Percentiles rank a stretch among this genome's conserved stretches.
These are phyloP conservation scores for Byssoonygena ceratinophila DNA, from an alignment of 2,329 filamentous ascomycete species.

Conservation along the genomic window DNA sequence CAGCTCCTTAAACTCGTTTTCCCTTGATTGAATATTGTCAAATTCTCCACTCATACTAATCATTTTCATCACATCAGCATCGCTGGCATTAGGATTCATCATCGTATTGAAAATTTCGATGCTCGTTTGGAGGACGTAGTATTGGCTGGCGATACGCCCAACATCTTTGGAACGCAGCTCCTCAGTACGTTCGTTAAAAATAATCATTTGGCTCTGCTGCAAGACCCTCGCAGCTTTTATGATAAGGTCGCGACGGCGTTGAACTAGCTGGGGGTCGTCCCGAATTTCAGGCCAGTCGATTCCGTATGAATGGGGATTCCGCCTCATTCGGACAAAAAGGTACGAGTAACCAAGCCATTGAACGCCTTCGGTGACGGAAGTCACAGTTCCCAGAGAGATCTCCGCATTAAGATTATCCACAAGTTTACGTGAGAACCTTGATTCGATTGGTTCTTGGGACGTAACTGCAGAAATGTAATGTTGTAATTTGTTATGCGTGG, in stretches of 20 bases:
- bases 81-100: conserved; percentile 77
- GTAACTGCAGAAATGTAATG: conserved; percentile 92
- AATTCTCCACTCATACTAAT: conserved; percentile 97
- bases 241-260: conserved; percentile 71
- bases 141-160: conserved; percentile 92
- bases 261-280: conserved; percentile 79
- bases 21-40: conserved; percentile 87
- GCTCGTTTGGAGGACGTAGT: conserved; percentile 85
- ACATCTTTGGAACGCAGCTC: conserved; percentile 91
- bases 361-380: conserved; percentile 82
- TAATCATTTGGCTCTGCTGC: conserved; percentile 95
- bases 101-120: conserved; percentile 93
- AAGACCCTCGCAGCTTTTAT: conserved; percentile 79
- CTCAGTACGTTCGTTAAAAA: conserved; percentile 90
- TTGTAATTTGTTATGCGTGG: conserved; percentile 80
- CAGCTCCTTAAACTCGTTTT: conserved; percentile 84
- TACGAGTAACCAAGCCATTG: conserved; percentile 98
- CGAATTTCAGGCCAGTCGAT: conserved; percentile 88
- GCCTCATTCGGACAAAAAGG: conserved; percentile 89
- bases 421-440: conserved; percentile 83
- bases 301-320: conserved; percentile 81
- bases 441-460: conserved; percentile 93
- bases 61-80: conserved; percentile 91
- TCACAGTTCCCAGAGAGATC: conserved; percentile 86
- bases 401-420: conserved; percentile 97